Percentiles rank a stretch among this genome's conserved stretches.
Evolutionary conservation across 371 early-diverging fungal genomes (phyloP).

Genomic region (Chytridiales sp.): DNA sequence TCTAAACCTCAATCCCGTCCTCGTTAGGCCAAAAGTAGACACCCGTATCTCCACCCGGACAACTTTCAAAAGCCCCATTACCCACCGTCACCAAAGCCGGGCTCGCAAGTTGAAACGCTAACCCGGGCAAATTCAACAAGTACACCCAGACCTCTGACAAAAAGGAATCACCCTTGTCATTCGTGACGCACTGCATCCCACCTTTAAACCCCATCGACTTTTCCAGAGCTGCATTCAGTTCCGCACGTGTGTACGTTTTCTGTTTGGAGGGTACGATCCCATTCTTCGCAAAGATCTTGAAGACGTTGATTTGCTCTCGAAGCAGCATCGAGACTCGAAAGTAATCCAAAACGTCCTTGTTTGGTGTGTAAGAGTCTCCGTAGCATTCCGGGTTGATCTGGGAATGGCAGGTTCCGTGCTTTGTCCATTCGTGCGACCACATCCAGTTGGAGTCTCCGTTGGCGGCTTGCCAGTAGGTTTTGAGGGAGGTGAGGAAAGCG

Average conservation of each 20-base stretch:
- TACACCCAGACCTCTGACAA: background rate
- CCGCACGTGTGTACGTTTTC: slow-evolving; percentile 16
- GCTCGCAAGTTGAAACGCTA: background rate
- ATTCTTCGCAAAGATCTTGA: slow-evolving; percentile 51
- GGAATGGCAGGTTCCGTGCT: slow-evolving; percentile 78
- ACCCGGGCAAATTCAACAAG: background rate
- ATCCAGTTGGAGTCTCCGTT: slow-evolving; percentile 52
- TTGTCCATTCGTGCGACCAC: slow-evolving; percentile 77
- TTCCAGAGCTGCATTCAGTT: slow-evolving; percentile 27
- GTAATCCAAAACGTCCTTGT: slow-evolving; percentile 62
- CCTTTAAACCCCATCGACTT: slow-evolving; percentile 21
- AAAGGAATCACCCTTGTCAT: background rate
- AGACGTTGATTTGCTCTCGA: slow-evolving; percentile 57
- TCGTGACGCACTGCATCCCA: slow-evolving; percentile 24
- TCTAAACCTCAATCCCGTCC: no score
- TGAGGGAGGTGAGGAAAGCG: slow-evolving; percentile 54
- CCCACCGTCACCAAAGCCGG: background rate
- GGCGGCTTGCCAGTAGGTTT: slow-evolving; percentile 62
- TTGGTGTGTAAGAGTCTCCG: slow-evolving; percentile 37
- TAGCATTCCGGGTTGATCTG: slow-evolving; percentile 65
- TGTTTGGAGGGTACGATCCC: slow-evolving; percentile 58
- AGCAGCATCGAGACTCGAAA: slow-evolving; percentile 56
- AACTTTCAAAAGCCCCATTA: no score
- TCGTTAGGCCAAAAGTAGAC: no score
- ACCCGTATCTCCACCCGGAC: no score